Evolutionary conservation across 306 rosid genomes (phyloP), one percentile per base, ranked within the genome.

Genomic region (Trichosanthes cucumerina): DNA sequence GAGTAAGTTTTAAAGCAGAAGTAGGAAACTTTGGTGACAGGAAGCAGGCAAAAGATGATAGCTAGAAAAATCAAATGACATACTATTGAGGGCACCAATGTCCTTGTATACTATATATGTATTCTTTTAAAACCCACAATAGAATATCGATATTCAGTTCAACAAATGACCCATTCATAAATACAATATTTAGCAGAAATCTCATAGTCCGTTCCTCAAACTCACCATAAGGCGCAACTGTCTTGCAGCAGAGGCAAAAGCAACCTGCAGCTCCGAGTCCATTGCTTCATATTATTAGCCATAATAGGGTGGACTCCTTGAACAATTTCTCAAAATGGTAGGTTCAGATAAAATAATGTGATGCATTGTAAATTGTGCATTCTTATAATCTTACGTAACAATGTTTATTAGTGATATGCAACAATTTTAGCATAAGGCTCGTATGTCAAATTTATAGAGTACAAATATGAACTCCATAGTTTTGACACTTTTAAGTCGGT

Each of bases 161-260:
- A 24, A 36, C 36, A 65, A 28, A 1, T 46, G 44, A 47, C 50
- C 16, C 21, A 50, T 64, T 64, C 65, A 33, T 21, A 38, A 41
- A 66, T 65, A 16, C 19, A 8, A 19, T 24, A 19, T 21, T 43
- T 38, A n/a, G 53, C 33, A 28, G 11, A 58, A 12, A 52, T 33
- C 14, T 10, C 50, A 31, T 7, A 23, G 28, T 54, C 64, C 50
- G 16, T 59, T 12, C 70, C 38, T 77, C 64, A 62, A 44, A 75
- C 88, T 84, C 86, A 95, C 98, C 98, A 95, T 95, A 60, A 95
- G 90, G 76, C 98, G 93, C 88, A 95, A 83, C 89, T 95, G 90
- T 85, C 82, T 85, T 80, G 97, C 93, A 33, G 97, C 97, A 83
- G 84, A 81, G 62, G 96, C 98, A 65, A 96, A 92, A 80, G 85